Evolutionary conservation across 805 yeast genomes (phyloP).

Genomic region (Monosporozyma solicola): DNA sequence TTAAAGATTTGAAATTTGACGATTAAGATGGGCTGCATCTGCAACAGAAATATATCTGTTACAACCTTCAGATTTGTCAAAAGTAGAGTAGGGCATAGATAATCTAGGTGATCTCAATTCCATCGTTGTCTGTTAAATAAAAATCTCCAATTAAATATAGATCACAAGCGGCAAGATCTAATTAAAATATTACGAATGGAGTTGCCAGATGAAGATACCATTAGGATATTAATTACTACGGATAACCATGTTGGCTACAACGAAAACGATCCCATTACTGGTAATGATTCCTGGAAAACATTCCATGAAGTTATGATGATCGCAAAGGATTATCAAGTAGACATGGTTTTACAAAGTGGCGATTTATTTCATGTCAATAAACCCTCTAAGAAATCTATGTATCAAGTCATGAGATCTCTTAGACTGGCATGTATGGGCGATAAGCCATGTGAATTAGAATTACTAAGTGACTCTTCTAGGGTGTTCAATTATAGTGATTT

Average conservation of each 20-base stretch:
- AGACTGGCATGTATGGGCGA: slow-evolving; percentile 73
- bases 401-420: slow-evolving; percentile 66
- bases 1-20: background rate
- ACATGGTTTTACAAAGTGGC: slow-evolving; percentile 86
- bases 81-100: background rate
- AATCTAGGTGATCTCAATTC: background rate
- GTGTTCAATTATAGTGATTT: slow-evolving; percentile 53
- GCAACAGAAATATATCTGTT: background rate
- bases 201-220: slow-evolving; percentile 42
- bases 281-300: slow-evolving; percentile 82
- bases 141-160: background rate
- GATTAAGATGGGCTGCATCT: background rate
- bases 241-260: slow-evolving; percentile 95
- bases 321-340: slow-evolving; percentile 66
- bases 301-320: slow-evolving; percentile 73
- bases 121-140: background rate
- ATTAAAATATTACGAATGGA: slow-evolving; percentile 10
- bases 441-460: slow-evolving; percentile 75
- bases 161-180: background rate
- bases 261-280: slow-evolving; percentile 82
- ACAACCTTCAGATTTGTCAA: background rate
- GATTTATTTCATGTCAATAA: slow-evolving; percentile 87
- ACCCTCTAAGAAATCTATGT: slow-evolving; percentile 80
- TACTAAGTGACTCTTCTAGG: slow-evolving; percentile 67
- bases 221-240: slow-evolving; percentile 74